Evolutionary conservation across 495 filamentous ascomycete genomes (phyloP), one percentile per base, ranked within the genome.

Genomic region (Talaromyces borbonicus): DNA sequence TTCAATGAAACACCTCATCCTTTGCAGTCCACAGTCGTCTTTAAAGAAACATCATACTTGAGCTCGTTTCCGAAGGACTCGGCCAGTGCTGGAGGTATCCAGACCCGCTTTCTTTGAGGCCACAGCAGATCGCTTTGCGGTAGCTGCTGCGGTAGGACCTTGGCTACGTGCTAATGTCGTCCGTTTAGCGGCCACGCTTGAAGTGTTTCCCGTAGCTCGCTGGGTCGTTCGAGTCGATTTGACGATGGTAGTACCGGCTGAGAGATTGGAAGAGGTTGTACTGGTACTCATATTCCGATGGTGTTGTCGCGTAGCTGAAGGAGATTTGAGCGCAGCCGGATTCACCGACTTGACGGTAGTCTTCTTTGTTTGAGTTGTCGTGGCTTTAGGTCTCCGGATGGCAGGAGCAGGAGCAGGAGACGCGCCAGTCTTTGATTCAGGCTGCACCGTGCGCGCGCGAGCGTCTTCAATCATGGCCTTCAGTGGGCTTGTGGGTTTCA

Each of bases 221-320:
- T 76, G 78, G 6, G 62, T 60, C 2, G 72, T 61, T 22, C 70
- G 60, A 0, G 73, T 68, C 1, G 68, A 58, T 43, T 80, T 81
- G 20, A 77, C 72, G 46, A 84, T 77, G 36, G 73, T 85, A 18
- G 78, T 80, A 3, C 67, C 67, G 1, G 66, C 68, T 5, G 72
- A 75, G 4, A 66, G 50, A 16, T 57, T 67, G 11, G 72, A 76
- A 2, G 62, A 69, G 30, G 62, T 56, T 27, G 51, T 59, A 35
- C 51, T 46, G 18, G 29, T 54, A 12, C 67, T 70, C 20, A 58
- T 63, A 52, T 66, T 58, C 43, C 72, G 60, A 43, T 69, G 61
- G 29, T 61, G 57, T 52, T 75, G 70, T 45, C 68, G 63, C 23
- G 64, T 65, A n/a, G 63, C 58, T 4, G 67, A 56, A 18, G 63